These are phyloP conservation scores for Ilex asprella DNA, from an alignment of 257 asterid genomes.

Conservation along the genomic window DNA sequence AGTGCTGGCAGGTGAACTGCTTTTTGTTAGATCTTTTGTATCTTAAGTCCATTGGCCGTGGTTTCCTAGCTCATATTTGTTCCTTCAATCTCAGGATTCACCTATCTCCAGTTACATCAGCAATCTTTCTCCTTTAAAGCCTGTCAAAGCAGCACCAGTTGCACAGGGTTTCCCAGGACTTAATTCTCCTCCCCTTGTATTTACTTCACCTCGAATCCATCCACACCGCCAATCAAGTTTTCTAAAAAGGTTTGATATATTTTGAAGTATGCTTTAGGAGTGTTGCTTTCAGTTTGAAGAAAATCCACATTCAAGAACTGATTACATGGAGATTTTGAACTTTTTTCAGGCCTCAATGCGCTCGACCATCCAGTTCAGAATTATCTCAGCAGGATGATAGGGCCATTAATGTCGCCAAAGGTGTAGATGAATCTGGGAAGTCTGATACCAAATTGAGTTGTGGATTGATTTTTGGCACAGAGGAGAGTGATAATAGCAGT, in stretches of 20 bases:
- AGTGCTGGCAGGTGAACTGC: too few species aligned
- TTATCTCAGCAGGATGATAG: conserved; percentile 22
- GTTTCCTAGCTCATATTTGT: conserved; percentile 6
- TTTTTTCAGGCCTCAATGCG: conserved; percentile 28
- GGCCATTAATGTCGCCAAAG: conserved; percentile 13
- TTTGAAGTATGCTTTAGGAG: conserved; percentile 1
- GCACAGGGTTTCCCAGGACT: conserved; percentile 36
- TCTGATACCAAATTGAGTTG: conserved; percentile 13
- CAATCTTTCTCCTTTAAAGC: conserved; percentile 48
- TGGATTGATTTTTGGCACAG: conserved; percentile 13
- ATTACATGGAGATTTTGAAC: conserved; percentile 11
- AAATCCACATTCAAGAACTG: conserved; percentile 3
- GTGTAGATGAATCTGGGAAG: conserved; percentile 18
- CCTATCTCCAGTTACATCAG: conserved; percentile 42
- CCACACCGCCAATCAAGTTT: conserved; percentile 16
- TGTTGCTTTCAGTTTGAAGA: not conserved
- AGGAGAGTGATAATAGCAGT: conserved; percentile 9
- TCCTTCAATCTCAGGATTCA: conserved; percentile 40
- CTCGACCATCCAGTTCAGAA: conserved; percentile 18
- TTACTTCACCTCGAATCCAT: conserved; percentile 36
- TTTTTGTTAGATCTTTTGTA: too few species aligned
- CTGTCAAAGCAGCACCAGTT: conserved; percentile 23
- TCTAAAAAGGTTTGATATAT: conserved; percentile 28
- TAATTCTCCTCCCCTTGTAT: conserved; percentile 41
- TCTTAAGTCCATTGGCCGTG: not conserved